Evolutionary conservation across 352 stramenopile species (phyloP), one percentile per base, ranked within the genome.

Genomic region (Globisporangium yorkense): DNA sequence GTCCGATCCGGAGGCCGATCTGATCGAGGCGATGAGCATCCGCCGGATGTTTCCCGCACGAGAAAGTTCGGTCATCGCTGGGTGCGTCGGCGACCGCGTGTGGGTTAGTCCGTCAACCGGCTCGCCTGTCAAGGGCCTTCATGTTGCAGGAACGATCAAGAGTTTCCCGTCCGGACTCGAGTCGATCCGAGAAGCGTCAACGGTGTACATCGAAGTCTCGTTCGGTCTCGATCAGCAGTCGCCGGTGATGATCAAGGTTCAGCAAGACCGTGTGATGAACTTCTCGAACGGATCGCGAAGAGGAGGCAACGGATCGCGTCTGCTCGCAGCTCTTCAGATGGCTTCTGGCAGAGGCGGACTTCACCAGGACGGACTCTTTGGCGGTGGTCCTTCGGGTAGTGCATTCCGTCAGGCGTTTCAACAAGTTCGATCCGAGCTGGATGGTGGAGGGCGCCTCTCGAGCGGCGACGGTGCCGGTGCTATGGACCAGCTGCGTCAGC

Each of bases 11-110:
- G 24, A 45, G 16, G 49, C 12, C 18, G 61, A 66, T 43, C 56
- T 54, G 35, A 89, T 89, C 51, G 75, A 88, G 65, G 78, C 78
- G 9, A 89, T 88, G 81, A 89, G 78, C 35, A 73, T 89, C 47
- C 79, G 74, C n/a, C 67, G 72, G 16, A 64, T 89, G 35, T 88
- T 89, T 31, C 74, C 82, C 44, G 67, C 75, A 24, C 77, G 75
- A 0, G 74, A 88, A 24, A 92, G 71, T 40, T 92, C 79, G 20
- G 50, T 75, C 18, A 37, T 76, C 18, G 67, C 59, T 33, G 77
- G 82, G 33, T 75, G 62, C 21, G 69, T 89, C 56, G 82, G 82
- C 0, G 80, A 92, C 52, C 74, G 59, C 6, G 80, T 92, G 20
- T 92, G 82, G 82, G 65, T 92, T 29, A 57, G 69, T 21, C 74